Conservation (phyloP, 768 basidiomycete species). For the Lyophyllum semitale region DNA sequence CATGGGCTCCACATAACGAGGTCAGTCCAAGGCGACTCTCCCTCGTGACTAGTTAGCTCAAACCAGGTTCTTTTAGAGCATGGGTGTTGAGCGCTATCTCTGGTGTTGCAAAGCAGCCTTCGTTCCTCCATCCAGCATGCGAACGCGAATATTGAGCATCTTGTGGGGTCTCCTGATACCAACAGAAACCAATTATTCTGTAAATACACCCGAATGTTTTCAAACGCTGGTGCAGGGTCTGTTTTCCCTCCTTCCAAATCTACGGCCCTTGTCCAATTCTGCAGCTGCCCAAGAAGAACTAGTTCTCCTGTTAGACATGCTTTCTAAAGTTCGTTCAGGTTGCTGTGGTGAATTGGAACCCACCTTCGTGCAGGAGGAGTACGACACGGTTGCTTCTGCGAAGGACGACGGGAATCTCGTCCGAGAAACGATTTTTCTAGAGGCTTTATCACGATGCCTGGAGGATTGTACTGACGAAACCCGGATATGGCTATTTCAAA, state of each 20-base stretch:
- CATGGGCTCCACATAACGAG: slow-evolving; percentile 60
- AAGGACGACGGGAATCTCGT: slow-evolving; percentile 35
- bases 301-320: slow-evolving; percentile 39
- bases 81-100: slow-evolving; percentile 57
- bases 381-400: slow-evolving; percentile 39
- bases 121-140: slow-evolving; percentile 38
- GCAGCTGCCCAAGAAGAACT: slow-evolving; percentile 29
- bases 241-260: slow-evolving; percentile 47
- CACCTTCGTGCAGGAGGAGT: slow-evolving; percentile 50
- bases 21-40: slow-evolving; percentile 37
- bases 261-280: slow-evolving; percentile 26
- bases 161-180: slow-evolving; percentile 50
- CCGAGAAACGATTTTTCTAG: slow-evolving; percentile 41
- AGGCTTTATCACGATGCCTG: slow-evolving; percentile 52
- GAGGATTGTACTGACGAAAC: slow-evolving; percentile 46
- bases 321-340: slow-evolving; percentile 46
- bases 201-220: slow-evolving; percentile 46
- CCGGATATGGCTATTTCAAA: slow-evolving; percentile 53
- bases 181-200: slow-evolving; percentile 40
- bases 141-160: slow-evolving; percentile 50
- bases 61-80: slow-evolving; percentile 27
- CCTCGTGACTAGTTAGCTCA: neutral
- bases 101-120: slow-evolving; percentile 73
- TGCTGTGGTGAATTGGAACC: slow-evolving; percentile 51
- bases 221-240: slow-evolving; percentile 55